These are phyloP conservation scores for Lycium barbarum DNA, from an alignment of 257 asterid species.

Conservation along the genomic window DNA sequence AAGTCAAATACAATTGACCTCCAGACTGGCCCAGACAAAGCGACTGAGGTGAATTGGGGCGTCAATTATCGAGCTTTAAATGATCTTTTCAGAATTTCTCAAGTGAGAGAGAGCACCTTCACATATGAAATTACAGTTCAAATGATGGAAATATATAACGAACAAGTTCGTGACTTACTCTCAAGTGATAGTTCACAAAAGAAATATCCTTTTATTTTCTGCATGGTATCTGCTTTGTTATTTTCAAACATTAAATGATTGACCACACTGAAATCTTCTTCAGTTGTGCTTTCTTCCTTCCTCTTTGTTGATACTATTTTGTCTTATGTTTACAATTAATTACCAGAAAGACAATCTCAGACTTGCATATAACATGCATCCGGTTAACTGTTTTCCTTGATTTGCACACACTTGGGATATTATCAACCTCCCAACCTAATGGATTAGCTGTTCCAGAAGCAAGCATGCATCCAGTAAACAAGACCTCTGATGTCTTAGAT, in stretches of 20 bases:
- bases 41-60: conserved; percentile 51
- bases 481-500: conserved; percentile 53
- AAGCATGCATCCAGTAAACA: conserved; percentile 43
- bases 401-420: conserved; percentile 34
- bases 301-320: background rate
- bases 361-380: conserved; percentile 10
- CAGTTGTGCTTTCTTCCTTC: background rate
- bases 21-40: conserved; percentile 64
- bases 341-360: background rate
- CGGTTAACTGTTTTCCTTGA: conserved; percentile 30
- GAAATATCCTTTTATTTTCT: conserved; percentile 50
- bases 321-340: conserved; percentile 10
- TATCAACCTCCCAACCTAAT: conserved; percentile 27
- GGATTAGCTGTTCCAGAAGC: conserved; percentile 40
- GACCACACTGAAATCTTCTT: background rate
- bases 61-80: conserved; percentile 67
- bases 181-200: conserved; percentile 48
- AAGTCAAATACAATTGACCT: background rate
- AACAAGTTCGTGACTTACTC: conserved; percentile 69
- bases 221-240: background rate
- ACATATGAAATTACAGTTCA: conserved; percentile 56
- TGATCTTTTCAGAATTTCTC: conserved; percentile 58
- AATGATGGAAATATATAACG: conserved; percentile 68
- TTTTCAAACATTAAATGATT: background rate
- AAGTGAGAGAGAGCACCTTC: conserved; percentile 47